Evolutionary conservation across 495 filamentous ascomycete species (phyloP), one percentile per base, ranked within the genome.

Genomic region (Cercophora sp.): DNA sequence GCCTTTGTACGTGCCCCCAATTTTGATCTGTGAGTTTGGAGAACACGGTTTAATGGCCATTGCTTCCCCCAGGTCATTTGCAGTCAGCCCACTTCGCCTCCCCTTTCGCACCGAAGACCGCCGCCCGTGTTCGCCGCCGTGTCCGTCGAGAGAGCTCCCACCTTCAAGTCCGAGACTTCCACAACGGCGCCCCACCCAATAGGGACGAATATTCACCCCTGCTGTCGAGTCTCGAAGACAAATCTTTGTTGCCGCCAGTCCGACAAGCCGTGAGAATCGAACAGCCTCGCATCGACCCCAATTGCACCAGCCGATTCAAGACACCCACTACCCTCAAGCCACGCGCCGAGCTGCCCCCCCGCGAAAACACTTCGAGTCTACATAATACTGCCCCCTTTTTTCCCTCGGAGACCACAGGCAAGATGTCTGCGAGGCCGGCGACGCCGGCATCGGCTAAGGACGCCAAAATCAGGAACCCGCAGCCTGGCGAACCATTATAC

Each of bases 401-500:
- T 32, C 31, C 39, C 10, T 18, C 19, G 16, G 15, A 44, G 2
- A 16, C 8, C 25, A 37, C 26, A 25, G 19, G 4, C 53, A 55
- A 46, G 20, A 75, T 78, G 73, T 34, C 73, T 52, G 67, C 71
- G 22, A 63, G 68, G 62, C 73, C 73, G 37, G 61, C 67, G 3
- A 80, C 77, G 4, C 72, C 77, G 44, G 77, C 75, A 67, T 79
- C 77, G 36, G 74, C 78, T 18, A 79, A 79, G 52, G 70, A 73
- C 52, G 58, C 70, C 58, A 78, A 79, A 57, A 61, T 80, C 62
- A 79, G 79, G 59, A 56, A 70, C 9, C 70, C 76, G 6, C 63
- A 73, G 18, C 74, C 75, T 1, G 79, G 79, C 13, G 69, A 70
- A 42, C 77, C 79, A 31, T 51, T 76, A 19, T 81, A 74, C 49